Base-by-base conservation (phyloP, 176 grass and related monocot genomes). In the Aegilops tauschii region DNA sequence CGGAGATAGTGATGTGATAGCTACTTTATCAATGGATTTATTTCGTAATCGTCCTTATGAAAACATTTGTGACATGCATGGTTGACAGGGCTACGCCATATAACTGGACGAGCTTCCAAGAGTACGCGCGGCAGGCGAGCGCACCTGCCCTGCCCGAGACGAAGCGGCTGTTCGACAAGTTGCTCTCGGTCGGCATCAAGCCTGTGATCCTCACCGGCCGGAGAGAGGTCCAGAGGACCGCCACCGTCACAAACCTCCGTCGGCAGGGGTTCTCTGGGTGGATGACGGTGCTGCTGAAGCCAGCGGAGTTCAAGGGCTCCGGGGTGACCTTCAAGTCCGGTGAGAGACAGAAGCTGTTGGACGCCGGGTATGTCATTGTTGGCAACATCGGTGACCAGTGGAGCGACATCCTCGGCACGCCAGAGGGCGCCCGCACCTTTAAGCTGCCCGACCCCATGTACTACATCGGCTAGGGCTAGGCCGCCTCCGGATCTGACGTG, bases 331-430 rank as follows among this genome's bases (percentile, higher is more conserved):
- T 21, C 54, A 59, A 59, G 84, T 84, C 86, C 23, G 83, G 69
- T 35, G 80, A 79, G 80, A 45, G 89, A 0, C 59, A 79, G 68
- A 90, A 89, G 80, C 54, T 94, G 23, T 3, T n/a, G 49, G 77
- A 76, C 27, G 65, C 85, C 1, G 87, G 89, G 0, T 89, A 62
- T 4, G 9, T 76, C 16, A 94, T 94, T 28, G 65, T 88, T 2
- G 89, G 83, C 23, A 89, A 80, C 87, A 89, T 89, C 2, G 92
- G 89, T 0, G 92, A 94, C 82, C 92, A 94, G 65, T 94, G 87
- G 92, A 89, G 87, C 40, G 92, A 92, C 58, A 65, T 94, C 76
- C 63, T 91, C 34, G 80, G 87, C 39, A 49, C 45, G 45, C 45
- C 45, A 49, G 45, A 49, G 45, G 45, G 45, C 4, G 45, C 45